Evolutionary conservation across 2,329 filamentous ascomycete species (phyloP), one percentile per base, ranked within the genome.

Genomic region (Alternaria triticimaculans): DNA sequence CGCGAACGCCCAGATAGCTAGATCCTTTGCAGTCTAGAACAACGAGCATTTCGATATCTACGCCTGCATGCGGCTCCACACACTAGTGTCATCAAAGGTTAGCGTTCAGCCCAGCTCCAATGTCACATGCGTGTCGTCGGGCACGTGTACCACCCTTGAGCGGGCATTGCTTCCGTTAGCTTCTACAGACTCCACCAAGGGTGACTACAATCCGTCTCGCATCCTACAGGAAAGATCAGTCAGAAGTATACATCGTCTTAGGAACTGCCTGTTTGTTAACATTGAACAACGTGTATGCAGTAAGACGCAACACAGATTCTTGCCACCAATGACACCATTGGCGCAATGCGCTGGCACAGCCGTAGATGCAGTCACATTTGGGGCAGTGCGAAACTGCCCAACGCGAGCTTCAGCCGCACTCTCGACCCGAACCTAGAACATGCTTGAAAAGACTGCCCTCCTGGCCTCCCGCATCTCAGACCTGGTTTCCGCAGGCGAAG

Each of bases 341-440:
- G 21, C 21, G 21, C 21, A 41, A 41, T 18, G 37, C 37, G 3
- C 37, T 0, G 1, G 8, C 8, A 3, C 0, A 41, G 37, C 37
- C n/a, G 18, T 41, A 41, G 4, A 41, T 1, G 37, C 37, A 41
- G 37, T 9, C n/a, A 41, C n/a, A 18, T 0, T 2, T 41, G n/a
- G 37, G n/a, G 37, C 5, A 37, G 26, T 28, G 9, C 26, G 2
- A 28, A 28, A 28, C 26, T 28, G 8, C 8, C 26, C 26, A 28
- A 28, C 26, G 26, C 26, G 26, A 28, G 26, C 26, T 28, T 41
- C 33, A 41, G 33, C 33, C 33, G 15, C 33, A 41, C 33, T 15
- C 33, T 33, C 37, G 1, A 9, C 37, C 37, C 0, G 15, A 41
- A 3, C 2, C 4, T 11, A 0, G 37, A 18, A 0, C 0, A 41